Evolutionary conservation across 1,139 yeast species (phyloP).

Genomic region (Lodderomyces margitis): DNA sequence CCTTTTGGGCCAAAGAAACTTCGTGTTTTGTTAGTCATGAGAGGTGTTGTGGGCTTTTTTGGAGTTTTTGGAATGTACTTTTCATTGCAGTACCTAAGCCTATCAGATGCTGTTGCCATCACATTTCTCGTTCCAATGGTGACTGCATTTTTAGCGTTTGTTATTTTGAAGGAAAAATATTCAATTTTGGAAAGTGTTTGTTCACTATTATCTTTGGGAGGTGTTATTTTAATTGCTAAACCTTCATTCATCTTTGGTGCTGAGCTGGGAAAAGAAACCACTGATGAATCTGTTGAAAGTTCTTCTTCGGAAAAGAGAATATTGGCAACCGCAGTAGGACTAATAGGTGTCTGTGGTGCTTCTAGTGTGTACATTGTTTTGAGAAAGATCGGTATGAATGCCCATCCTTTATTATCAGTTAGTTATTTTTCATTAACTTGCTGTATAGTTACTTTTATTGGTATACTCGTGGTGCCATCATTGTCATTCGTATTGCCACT

Average conservation of each 20-base stretch:
- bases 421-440: conserved; percentile 70
- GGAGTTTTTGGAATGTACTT: conserved; percentile 79
- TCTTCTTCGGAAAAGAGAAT: conserved; percentile 40
- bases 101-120: conserved; percentile 75
- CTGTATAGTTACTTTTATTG: conserved; percentile 52
- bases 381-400: conserved; percentile 70
- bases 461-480: conserved; percentile 57
- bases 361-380: conserved; percentile 69
- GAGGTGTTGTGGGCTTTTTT: conserved; percentile 75
- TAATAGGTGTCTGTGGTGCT: conserved; percentile 71
- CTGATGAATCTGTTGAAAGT: conserved; percentile 37
- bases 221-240: conserved; percentile 79
- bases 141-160: conserved; percentile 73
- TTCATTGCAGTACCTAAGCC: conserved; percentile 68
- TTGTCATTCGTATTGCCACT: conserved; percentile 61
- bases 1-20: conserved; percentile 69
- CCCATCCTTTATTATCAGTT: conserved; percentile 79
- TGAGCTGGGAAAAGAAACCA: conserved; percentile 31
- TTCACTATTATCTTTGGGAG: conserved; percentile 64
- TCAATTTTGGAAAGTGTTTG: conserved; percentile 66
- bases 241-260: conserved; percentile 70
- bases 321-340: conserved; percentile 63
- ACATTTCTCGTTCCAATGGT: conserved; percentile 77
- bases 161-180: conserved; percentile 65
- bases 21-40: conserved; percentile 51